A percentile compares a stretch with the other conserved stretches of the same genome.
phyloP scores from a whole-genome alignment of 2,329 filamentous ascomycete genomes.

The Aspergillus sp. region DNA sequence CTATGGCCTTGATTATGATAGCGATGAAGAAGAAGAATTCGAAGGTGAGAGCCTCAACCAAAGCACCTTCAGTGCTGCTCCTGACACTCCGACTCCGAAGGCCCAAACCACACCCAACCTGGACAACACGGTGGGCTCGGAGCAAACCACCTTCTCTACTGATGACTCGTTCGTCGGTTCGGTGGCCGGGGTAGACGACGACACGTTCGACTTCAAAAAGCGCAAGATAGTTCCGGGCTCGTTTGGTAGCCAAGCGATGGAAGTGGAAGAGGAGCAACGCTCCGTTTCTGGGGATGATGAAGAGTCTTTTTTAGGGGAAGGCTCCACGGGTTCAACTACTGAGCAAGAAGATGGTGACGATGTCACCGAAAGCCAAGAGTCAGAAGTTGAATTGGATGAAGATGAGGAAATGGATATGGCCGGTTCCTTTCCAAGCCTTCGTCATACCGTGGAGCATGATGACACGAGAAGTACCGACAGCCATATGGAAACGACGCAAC shows the following conservation, averaged over 20 bases:
- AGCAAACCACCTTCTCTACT: conserved; percentile 35
- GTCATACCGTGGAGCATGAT: conserved; percentile 72
- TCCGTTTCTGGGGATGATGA: conserved; percentile 30
- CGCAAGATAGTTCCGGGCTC: conserved; percentile 66
- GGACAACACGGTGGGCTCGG: conserved; percentile 30
- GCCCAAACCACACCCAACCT: conserved; percentile 21
- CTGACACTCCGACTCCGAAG: conserved; percentile 46
- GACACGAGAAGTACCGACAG: conserved; percentile 42
- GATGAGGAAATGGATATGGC: conserved; percentile 79
- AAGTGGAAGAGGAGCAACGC: conserved; percentile 49
- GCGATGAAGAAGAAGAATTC: conserved; percentile 58
- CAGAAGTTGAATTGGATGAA: conserved; percentile 58
- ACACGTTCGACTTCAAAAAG: conserved; percentile 55
- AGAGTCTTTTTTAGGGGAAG: conserved; percentile 88
- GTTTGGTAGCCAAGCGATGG: conserved; percentile 63
- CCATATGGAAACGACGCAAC: conserved; percentile 46
- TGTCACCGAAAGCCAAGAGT: conserved; percentile 50
- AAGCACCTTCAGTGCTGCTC: conserved; percentile 48
- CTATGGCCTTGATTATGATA: conserved; percentile 81
- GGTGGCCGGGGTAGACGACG: conserved; percentile 43
- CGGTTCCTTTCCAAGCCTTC: conserved; percentile 69
- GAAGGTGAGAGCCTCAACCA: conserved; percentile 45
- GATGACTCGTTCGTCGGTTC: conserved; percentile 38
- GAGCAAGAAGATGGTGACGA: conserved; percentile 51
- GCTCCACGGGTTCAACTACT: conserved; percentile 77